Percentiles rank a stretch among this genome's conserved stretches.
Evolutionary conservation across 2,329 filamentous ascomycete species (phyloP).

Genomic region (Huntiella omanensis): DNA sequence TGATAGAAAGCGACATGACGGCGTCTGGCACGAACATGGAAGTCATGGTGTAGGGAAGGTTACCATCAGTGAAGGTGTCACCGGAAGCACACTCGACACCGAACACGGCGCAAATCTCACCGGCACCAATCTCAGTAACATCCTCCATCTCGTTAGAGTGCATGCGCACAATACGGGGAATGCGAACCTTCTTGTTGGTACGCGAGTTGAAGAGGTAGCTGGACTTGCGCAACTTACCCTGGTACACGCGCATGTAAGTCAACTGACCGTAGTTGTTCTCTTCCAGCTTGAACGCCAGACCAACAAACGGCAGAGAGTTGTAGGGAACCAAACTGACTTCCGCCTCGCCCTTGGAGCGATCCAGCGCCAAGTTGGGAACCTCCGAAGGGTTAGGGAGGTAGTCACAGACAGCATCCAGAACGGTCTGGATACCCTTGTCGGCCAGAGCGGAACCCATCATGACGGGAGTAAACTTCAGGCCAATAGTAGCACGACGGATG

Average conservation of each 20-base stretch:
- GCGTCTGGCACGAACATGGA: constrained; percentile 97
- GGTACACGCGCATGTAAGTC: constrained; percentile 96
- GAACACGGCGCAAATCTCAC: constrained; percentile 97
- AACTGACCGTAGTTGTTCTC: constrained; percentile 97
- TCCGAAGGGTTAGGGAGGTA: constrained; percentile 85
- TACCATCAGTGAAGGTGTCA: constrained; percentile 92
- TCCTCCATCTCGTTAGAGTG: constrained; percentile 99
- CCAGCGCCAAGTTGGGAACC: constrained; percentile 75
- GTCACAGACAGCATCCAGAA: constrained; percentile 92
- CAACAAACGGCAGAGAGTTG: constrained; percentile 83
- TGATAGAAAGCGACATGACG: constrained; percentile 95
- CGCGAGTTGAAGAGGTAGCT: constrained; percentile 84
- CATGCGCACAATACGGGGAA: constrained; percentile 96
- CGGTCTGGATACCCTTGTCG: constrained; percentile 86
- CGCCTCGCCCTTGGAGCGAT: constrained; percentile 59
- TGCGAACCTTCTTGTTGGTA: constrained; percentile 87
- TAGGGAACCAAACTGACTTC: constrained; percentile 80
- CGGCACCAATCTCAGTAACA: constrained; percentile 75
- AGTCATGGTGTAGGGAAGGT: constrained; percentile 83
- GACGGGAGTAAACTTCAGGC: constrained; percentile 78
- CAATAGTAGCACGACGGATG: constrained; percentile 78
- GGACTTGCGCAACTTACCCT: constrained; percentile 76
- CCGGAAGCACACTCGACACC: constrained; percentile 95
- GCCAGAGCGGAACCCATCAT: constrained; percentile 92
- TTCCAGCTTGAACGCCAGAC: constrained; percentile 94